A percentile compares a stretch with the other conserved stretches of the same genome.
phyloP scores from a whole-genome alignment of 805 yeast genomes.

The Tetrapisispora iriomotensis region DNA sequence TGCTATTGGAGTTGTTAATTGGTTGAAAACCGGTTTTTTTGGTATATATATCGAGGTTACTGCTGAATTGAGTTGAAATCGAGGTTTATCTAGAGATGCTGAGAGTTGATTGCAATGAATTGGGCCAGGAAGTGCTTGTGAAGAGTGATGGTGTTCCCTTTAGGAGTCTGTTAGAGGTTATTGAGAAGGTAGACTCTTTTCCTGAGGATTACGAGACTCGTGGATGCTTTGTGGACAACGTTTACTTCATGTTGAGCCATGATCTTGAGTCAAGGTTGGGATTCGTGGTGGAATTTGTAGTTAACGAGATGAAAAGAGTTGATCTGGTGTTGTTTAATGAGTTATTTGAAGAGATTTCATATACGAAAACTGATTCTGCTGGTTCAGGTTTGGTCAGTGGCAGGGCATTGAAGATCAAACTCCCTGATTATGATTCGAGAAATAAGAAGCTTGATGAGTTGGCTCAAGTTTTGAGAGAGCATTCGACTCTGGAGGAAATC shows the following conservation, averaged over 20 bases:
- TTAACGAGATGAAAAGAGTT: constrained; percentile 23
- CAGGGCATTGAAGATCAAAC: constrained; percentile 24
- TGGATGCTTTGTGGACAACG: constrained; percentile 15
- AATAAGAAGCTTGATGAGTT: constrained; percentile 35
- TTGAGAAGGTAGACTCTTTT: constrained; percentile 23
- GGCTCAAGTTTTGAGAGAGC: constrained; percentile 34
- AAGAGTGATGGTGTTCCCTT: constrained; percentile 19
- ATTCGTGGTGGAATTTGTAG: constrained; percentile 30
- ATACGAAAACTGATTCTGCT: constrained; percentile 1
- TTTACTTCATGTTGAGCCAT: constrained; percentile 32
- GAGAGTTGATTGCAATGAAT: constrained; percentile 6
- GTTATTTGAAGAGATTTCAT: constrained; percentile 22
- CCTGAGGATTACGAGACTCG: constrained; percentile 16
- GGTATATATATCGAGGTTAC: too few species aligned
- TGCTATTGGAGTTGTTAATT: too few species aligned
- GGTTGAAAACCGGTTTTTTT: too few species aligned
- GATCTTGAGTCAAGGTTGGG: constrained; percentile 30
- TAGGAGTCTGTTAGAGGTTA: constrained; percentile 16
- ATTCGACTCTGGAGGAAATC: constrained; percentile 28
- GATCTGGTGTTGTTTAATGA: constrained; percentile 7
- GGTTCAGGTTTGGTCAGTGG: too few species aligned
- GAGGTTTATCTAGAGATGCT: too few species aligned
- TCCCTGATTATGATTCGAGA: constrained; percentile 26
- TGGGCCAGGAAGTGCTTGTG: constrained; percentile 13
- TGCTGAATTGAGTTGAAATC: neutral